Conservation (phyloP, 164 flowering plant genomes). For the Saururus chinensis region DNA sequence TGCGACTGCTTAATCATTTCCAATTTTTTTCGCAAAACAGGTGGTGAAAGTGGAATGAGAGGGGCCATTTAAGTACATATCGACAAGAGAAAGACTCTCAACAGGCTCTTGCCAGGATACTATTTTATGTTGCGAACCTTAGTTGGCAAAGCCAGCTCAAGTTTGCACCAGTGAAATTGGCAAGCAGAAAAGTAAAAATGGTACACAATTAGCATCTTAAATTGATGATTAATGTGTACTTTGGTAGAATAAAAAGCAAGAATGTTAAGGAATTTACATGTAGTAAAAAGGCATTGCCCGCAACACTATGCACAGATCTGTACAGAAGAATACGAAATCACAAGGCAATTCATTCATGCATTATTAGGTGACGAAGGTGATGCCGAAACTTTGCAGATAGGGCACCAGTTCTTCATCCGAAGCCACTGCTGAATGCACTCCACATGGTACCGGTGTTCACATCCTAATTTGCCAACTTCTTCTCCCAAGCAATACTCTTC, state of each 20-base stretch:
- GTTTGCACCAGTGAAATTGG: too few relatives aligned
- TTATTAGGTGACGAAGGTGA: slow-evolving; percentile 17
- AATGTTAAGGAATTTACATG: slow-evolving; percentile 1
- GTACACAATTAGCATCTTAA: not conserved
- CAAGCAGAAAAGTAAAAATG: too few relatives aligned
- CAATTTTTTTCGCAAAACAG: too few relatives aligned
- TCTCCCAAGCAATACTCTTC: slow-evolving; percentile 75
- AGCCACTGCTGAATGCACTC: slow-evolving; percentile 80
- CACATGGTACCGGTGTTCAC: slow-evolving; percentile 68
- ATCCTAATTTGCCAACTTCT: slow-evolving; percentile 58
- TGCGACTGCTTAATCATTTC: too few relatives aligned
- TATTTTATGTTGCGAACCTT: too few relatives aligned
- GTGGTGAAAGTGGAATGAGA: too few relatives aligned
- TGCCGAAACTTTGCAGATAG: slow-evolving; percentile 73
- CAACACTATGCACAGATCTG: slow-evolving; percentile 10
- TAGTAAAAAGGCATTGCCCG: slow-evolving; percentile 1
- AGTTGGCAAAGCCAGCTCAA: too few relatives aligned
- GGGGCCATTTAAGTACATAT: too few relatives aligned
- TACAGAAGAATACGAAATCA: slow-evolving; percentile 4
- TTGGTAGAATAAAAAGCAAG: not conserved
- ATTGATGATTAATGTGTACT: not conserved
- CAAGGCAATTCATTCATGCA: not conserved
- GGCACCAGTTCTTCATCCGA: slow-evolving; percentile 90
- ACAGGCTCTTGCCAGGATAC: too few relatives aligned
- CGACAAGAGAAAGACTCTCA: too few relatives aligned